Percentiles rank a stretch among this genome's conserved stretches.
These are phyloP conservation scores for Penicillium taxi DNA, from an alignment of 495 filamentous ascomycete species.

Conservation along the genomic window DNA sequence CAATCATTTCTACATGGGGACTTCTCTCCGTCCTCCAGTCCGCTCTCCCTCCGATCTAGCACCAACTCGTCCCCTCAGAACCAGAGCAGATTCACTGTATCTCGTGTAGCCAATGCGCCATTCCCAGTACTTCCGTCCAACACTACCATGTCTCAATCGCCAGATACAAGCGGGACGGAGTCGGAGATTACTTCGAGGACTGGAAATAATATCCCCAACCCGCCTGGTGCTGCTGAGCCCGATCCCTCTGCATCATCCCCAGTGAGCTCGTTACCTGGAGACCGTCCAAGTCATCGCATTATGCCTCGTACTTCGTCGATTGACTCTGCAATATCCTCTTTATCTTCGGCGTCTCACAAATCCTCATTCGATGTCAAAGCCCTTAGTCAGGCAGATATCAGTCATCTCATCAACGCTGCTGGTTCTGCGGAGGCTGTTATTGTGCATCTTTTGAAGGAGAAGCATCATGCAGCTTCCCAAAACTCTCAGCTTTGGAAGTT, in stretches of 20 bases:
- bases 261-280: conserved; percentile 24
- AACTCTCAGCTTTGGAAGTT: conserved; percentile 91
- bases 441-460: conserved; percentile 81
- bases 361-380: conserved; percentile 50
- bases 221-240: conserved; percentile 20
- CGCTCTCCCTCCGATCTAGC: conserved; percentile 24
- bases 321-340: conserved; percentile 84
- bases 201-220: conserved; percentile 18
- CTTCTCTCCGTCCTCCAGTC: conserved; percentile 22
- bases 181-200: conserved; percentile 15
- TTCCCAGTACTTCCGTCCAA: conserved; percentile 26
- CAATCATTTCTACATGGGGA: conserved; percentile 18
- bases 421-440: conserved; percentile 88
- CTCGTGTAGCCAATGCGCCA: conserved; percentile 26
- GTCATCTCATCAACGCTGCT: conserved; percentile 66
- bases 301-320: conserved; percentile 83
- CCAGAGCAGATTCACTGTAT: conserved; percentile 16
- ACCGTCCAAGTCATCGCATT: conserved; percentile 34
- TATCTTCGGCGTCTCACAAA: conserved; percentile 64
- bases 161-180: conserved; percentile 14
- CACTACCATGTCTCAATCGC: conserved; percentile 10
- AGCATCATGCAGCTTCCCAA: conserved; percentile 76
- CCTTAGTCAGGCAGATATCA: conserved; percentile 54
- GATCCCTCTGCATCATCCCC: conserved; percentile 29
- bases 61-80: conserved; percentile 19